Evolutionary conservation across 345 rosid genomes (phyloP).

Genomic region (Bruguiera gymnorhiza): DNA sequence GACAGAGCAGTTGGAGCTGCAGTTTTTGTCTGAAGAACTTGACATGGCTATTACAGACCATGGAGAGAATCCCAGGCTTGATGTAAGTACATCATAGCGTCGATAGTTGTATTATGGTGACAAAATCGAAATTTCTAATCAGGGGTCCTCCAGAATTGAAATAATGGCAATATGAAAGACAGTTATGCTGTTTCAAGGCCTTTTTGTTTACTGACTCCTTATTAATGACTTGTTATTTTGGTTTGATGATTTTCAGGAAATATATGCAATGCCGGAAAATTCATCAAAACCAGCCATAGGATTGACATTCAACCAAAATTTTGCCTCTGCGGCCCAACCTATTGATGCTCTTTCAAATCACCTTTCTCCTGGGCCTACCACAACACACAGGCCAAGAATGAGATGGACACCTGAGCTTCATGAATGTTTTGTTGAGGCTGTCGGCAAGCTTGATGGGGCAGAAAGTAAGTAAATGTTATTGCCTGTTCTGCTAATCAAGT

Average conservation of each 20-base stretch:
- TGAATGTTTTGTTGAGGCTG: slow-evolving; percentile 64
- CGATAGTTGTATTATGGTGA: background rate
- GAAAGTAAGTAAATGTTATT: slow-evolving; percentile 58
- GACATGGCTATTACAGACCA: slow-evolving; percentile 72
- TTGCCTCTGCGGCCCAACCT: slow-evolving; percentile 31
- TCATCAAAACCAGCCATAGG: slow-evolving; percentile 31
- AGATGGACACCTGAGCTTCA: slow-evolving; percentile 96
- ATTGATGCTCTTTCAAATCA: slow-evolving; percentile 42
- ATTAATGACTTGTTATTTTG: slow-evolving; percentile 22
- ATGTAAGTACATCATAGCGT: slow-evolving; percentile 44
- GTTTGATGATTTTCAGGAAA: slow-evolving; percentile 48
- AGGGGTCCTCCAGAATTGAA: background rate
- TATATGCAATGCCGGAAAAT: slow-evolving; percentile 52
- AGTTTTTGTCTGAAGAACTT: slow-evolving; percentile 77
- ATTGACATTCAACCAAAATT: slow-evolving; percentile 32
- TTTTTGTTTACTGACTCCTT: background rate
- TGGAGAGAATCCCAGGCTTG: slow-evolving; percentile 75
- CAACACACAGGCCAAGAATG: slow-evolving; percentile 75
- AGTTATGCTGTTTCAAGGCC: background rate
- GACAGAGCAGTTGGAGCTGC: slow-evolving; percentile 70
- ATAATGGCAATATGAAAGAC: background rate
- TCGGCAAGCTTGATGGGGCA: slow-evolving; percentile 77
- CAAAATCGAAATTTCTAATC: background rate
- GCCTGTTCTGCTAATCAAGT: slow-evolving; percentile 3
- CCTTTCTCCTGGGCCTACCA: slow-evolving; percentile 40